Evolutionary conservation across 768 basidiomycete genomes (phyloP), one percentile per base, ranked within the genome.

Genomic region (Leucosporidium yakuticum): DNA sequence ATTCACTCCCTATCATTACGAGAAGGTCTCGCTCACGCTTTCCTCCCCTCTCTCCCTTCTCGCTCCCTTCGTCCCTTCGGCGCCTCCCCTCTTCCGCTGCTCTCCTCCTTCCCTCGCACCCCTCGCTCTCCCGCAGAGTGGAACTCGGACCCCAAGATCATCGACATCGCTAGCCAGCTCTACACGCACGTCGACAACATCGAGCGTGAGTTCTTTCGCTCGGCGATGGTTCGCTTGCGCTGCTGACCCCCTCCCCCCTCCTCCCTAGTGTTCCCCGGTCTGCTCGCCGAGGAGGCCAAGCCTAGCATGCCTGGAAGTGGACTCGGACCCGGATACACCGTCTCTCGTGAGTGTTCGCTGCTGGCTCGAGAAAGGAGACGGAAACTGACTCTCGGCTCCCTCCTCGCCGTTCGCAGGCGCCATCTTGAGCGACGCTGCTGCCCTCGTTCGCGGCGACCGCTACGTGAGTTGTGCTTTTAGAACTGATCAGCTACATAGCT

Each of bases 131-230:
- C 6, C 39, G 6, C 69, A 67, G 79, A 81, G 32, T 81, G 81
- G 81, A 81, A 81, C 68, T 64, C 77, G 0, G 69, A 80, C 62
- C 62, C 62, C 23, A 58, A 57, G 58, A 68, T 73, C 34, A 62
- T 66, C 5, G 55, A 51, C 62, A 29, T 59, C 2, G 90, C 90
- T 0, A 81, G 83, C 59, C 79, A 82, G 12, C 81, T 91, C 19
- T 91, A 92, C 76, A 83, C 81, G 53, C 82, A 89, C 71, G 87
- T 90, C 49, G 85, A 91, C 73, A 87, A 88, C 76, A 83, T 91
- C 44, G 90, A 91, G 75, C 36, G 39, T 44, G 14, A 44, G 39
- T 44, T 15, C 8, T 44, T 15, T 5, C n/a, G n/a, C n/a, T 36
- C 34, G 34, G 12, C 12, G 34, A 5, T 36, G 6, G 34, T n/a